A percentile compares a stretch with the other conserved stretches of the same genome.
Evolutionary conservation across 164 flowering plant species (phyloP).

Genomic region (Cinnamomum chago): DNA sequence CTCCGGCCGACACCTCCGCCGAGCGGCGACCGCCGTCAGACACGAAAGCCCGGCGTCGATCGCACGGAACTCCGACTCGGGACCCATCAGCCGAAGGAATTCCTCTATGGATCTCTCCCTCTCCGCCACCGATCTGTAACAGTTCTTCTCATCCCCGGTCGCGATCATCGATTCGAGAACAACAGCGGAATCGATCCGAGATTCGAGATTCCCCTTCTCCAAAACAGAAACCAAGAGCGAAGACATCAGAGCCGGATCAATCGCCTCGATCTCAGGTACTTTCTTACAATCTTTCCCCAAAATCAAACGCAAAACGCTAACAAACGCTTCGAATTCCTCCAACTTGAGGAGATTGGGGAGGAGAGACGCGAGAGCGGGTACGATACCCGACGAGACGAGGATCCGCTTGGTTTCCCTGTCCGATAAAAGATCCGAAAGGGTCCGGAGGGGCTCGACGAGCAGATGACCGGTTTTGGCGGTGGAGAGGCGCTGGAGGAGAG

Average conservation of each 20-base stretch:
- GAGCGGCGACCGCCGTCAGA: constrained; percentile 38
- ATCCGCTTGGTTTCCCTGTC: constrained; percentile 5
- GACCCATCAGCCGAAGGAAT: constrained; percentile 26
- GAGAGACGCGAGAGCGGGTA: neutral
- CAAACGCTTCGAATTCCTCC: constrained; percentile 19
- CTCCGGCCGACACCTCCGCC: constrained; percentile 25
- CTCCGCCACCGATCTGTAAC: constrained; percentile 22
- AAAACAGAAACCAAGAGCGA: constrained; percentile 27
- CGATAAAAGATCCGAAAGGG: constrained; percentile 29
- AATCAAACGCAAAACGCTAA: constrained; percentile 32
- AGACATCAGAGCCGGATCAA: neutral
- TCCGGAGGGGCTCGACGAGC: constrained; percentile 26
- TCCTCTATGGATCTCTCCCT: constrained; percentile 35
- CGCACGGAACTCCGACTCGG: constrained; percentile 24
- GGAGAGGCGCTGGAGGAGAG: neutral
- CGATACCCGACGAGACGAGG: neutral
- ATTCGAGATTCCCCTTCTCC: constrained; percentile 32
- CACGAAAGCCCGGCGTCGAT: constrained; percentile 46
- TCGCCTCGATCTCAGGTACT: neutral
- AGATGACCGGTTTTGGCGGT: constrained; percentile 20
- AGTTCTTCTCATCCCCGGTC: neutral
- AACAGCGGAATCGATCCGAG: constrained; percentile 32
- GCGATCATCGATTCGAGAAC: constrained; percentile 33
- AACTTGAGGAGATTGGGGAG: constrained; percentile 1
- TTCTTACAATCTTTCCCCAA: constrained; percentile 10